These are phyloP conservation scores for Noccaea caerulescens DNA, from an alignment of 345 rosid genomes.

Conservation along the genomic window DNA sequence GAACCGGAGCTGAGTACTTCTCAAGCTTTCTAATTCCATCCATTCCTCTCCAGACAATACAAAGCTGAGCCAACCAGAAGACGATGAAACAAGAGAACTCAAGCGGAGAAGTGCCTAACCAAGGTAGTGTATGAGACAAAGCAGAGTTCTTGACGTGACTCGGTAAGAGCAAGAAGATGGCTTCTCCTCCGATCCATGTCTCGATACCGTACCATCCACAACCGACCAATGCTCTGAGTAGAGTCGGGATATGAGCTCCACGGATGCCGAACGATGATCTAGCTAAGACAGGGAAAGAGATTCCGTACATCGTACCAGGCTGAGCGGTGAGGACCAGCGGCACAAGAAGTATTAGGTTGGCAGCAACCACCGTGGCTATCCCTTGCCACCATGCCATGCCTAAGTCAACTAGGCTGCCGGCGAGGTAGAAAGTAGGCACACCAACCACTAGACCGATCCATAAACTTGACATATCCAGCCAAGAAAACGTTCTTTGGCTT, in stretches of 20 bases:
- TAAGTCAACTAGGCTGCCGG: constrained; percentile 85
- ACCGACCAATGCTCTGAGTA: constrained; percentile 86
- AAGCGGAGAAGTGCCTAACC: constrained; percentile 89
- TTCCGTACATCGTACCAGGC: constrained; percentile 79
- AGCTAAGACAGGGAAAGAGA: constrained; percentile 87
- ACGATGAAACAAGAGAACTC: constrained; percentile 80
- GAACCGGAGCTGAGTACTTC: constrained; percentile 80
- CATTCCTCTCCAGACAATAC: constrained; percentile 76
- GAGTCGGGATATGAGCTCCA: constrained; percentile 85
- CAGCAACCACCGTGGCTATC: constrained; percentile 78
- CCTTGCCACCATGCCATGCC: constrained; percentile 99
- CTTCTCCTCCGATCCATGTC: constrained; percentile 98
- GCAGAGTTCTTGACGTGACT: constrained; percentile 52
- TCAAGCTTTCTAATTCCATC: constrained; percentile 82
- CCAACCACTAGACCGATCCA: constrained; percentile 99
- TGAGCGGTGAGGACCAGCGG: constrained; percentile 86
- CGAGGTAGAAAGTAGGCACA: constrained; percentile 87
- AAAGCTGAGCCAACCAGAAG: constrained; percentile 81
- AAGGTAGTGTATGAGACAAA: constrained; percentile 52
- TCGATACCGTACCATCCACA: constrained; percentile 99
- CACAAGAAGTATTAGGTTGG: constrained; percentile 67
- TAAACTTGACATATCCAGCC: constrained; percentile 86
- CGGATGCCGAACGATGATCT: constrained; percentile 83
- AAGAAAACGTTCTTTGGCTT: constrained; percentile 62
- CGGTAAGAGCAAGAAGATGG: constrained; percentile 82